Percentiles rank a stretch among this genome's conserved stretches.
Conservation (phyloP, 257 asterid species). For the Linaria vulgaris region DNA sequence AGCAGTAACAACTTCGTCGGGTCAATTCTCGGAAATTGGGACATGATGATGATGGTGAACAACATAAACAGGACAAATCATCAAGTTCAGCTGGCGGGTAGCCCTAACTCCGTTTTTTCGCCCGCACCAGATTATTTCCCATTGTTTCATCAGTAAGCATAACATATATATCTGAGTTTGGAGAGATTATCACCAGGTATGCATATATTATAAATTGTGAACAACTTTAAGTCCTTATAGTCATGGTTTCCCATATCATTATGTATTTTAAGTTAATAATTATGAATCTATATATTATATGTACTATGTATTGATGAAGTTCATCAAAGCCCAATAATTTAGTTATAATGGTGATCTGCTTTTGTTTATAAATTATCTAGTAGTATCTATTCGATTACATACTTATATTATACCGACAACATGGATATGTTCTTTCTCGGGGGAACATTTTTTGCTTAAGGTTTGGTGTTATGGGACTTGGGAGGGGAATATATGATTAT, state of each 20-base stretch:
- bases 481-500: too few species aligned
- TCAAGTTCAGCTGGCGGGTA: conserved; percentile 40
- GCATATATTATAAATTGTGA: conserved; percentile 18
- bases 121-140: conserved; percentile 20
- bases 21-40: conserved; percentile 40
- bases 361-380: not conserved
- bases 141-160: conserved; percentile 19
- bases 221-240: conserved; percentile 10
- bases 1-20: conserved; percentile 35
- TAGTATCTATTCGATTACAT: not conserved
- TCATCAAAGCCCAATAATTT: conserved; percentile 14
- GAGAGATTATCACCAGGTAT: too few species aligned
- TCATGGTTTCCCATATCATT: conserved; percentile 21
- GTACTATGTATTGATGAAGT: conserved; percentile 4
- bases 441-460: not conserved
- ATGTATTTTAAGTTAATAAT: conserved; percentile 18
- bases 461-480: not conserved
- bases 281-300: conserved; percentile 22
- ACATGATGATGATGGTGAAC: conserved; percentile 29
- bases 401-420: too few species aligned
- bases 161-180: too few species aligned
- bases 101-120: conserved; percentile 39
- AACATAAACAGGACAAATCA: conserved; percentile 30
- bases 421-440: not conserved
- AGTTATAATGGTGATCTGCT: not conserved